Evolutionary conservation across 2,329 filamentous ascomycete genomes (phyloP), one percentile per base, ranked within the genome.

Genomic region (Neonectria ditissima): DNA sequence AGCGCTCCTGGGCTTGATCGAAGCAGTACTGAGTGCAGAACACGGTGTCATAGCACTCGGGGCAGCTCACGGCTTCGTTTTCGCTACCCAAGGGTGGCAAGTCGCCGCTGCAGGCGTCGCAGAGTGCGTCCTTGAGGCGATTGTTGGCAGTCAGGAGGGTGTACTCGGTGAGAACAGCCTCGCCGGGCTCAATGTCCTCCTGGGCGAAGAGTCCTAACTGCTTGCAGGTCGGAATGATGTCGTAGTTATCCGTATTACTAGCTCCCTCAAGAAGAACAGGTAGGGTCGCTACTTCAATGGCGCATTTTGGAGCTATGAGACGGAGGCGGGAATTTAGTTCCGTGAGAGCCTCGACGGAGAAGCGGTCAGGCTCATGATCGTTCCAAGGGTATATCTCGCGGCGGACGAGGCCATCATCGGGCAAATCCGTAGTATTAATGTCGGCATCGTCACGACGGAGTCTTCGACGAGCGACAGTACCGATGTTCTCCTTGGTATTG

Each of bases 201-300:
- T 89, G 92, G 8, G 94, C 95, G 76, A 98, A 98, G 4, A 99
- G 86, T 5, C 96, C 96, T 0, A 99, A 86, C 78, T 99, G 96
- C 64, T 87, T 86, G 69, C 89, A 90, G 5, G 87, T 90, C 9
- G 83, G 81, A 16, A 84, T 85, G 43, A 81, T 80, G n/a, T 83
- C 81, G 68, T 82, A 83, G 26, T 74, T 74, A 63, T 85, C 82
- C 1, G 81, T 84, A 28, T 80, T 79, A 60, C 85, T 86, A 4
- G 84, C 86, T 24, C 81, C 81, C 51, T 86, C 83, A 11, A 89
- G 81, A 24, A 98, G 80, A 0, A 92, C 82, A 1, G 95, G 96
- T 5, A 99, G 81, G 32, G 90, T 86, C 0, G 93, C 89, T 3
- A 91, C 90, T 62, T 88, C 87, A 30, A 97, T 92, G 67, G 92